Percentiles rank a stretch among this genome's conserved stretches.
Conservation (phyloP, 495 filamentous ascomycete species). For the Letharia lupina region DNA sequence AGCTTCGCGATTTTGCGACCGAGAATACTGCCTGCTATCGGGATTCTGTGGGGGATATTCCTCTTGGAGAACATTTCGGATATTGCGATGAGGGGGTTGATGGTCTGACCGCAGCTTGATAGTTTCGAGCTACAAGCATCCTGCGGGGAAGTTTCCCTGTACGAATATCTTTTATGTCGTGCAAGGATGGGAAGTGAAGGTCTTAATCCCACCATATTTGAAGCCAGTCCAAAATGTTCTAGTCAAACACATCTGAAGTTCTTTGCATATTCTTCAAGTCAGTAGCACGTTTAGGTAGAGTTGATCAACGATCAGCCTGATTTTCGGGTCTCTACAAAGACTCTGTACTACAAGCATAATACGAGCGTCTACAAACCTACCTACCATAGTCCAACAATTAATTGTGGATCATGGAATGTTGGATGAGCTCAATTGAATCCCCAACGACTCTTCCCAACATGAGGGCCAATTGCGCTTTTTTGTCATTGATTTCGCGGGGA, state of each 20-base stretch:
- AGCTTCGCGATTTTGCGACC: slow-evolving; percentile 20
- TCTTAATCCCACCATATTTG: background rate
- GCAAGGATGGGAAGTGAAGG: no score
- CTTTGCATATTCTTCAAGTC: background rate
- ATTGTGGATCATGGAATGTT: background rate
- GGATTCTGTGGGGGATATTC: slow-evolving; percentile 10
- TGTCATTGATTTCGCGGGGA: background rate
- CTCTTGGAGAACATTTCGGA: slow-evolving; percentile 22
- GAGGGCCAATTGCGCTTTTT: background rate
- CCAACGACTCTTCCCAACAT: background rate
- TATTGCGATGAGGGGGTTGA: slow-evolving; percentile 21
- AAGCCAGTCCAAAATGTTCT: background rate
- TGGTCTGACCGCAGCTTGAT: slow-evolving; percentile 12
- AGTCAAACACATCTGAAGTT: background rate
- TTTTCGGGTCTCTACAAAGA: background rate
- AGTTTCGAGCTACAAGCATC: background rate
- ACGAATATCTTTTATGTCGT: no score
- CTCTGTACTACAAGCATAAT: background rate
- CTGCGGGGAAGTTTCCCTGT: background rate
- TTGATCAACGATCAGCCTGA: background rate
- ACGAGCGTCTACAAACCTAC: background rate
- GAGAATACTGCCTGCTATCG: slow-evolving; percentile 19
- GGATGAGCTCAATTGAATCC: background rate
- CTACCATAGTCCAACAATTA: background rate
- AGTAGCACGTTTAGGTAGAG: background rate